These are phyloP conservation scores for Plasmodium reichenowi DNA, from an alignment of 169 alveolate species.

Conservation along the genomic window DNA sequence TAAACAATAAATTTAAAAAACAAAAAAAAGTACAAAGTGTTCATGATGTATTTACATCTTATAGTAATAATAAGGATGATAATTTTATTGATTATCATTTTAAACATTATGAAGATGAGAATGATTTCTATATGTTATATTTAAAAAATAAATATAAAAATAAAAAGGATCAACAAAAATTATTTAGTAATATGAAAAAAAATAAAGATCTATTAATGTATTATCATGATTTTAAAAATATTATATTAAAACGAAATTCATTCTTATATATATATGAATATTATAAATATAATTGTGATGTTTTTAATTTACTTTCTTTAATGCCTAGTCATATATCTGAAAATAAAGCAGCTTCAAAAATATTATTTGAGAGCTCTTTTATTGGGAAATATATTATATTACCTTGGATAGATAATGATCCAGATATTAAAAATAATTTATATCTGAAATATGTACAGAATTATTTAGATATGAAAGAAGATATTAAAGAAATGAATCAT, in stretches of 20 bases:
- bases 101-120: not conserved
- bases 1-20: no score
- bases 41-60: no score
- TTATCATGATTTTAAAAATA: conserved; percentile 73
- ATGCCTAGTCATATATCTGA: conserved; percentile 71
- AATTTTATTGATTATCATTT: not conserved
- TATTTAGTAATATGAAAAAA: conserved; percentile 10
- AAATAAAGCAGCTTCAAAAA: conserved; percentile 55
- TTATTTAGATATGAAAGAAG: conserved; percentile 2
- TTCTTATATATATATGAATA: conserved; percentile 65
- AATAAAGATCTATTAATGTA: conserved; percentile 45
- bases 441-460: conserved; percentile 70
- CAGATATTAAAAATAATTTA: conserved; percentile 78
- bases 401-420: conserved; percentile 84
- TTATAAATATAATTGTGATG: conserved; percentile 33
- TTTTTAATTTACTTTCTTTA: conserved; percentile 40
- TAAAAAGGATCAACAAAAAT: conserved; percentile 20
- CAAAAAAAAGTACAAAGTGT: no score
- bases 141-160: conserved; percentile 1
- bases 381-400: conserved; percentile 81
- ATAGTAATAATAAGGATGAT: conserved; percentile 14
- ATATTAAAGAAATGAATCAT: not conserved
- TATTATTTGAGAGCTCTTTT: conserved; percentile 76
- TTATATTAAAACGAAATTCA: conserved; percentile 38
- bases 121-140: not conserved